Conservation (phyloP, 139 green algal genomes). For the Chlamydomonas asymmetrica region DNA sequence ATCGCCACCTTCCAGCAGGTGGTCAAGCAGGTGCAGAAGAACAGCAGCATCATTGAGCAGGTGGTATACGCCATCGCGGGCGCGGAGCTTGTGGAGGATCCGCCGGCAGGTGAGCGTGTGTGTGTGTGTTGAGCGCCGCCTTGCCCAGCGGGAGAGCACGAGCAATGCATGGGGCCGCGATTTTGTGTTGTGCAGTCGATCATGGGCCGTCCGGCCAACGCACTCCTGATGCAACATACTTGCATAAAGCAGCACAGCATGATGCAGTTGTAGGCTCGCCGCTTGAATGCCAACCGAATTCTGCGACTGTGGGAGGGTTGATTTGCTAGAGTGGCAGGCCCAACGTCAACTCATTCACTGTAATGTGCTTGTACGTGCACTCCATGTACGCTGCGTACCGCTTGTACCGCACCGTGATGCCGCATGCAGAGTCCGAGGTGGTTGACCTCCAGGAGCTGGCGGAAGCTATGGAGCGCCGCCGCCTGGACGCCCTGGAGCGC, state of each 20-base stretch:
- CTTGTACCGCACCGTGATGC: too few species aligned
- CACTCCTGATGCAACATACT: too few species aligned
- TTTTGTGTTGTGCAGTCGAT: too few species aligned
- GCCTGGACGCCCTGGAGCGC: conserved; percentile 67
- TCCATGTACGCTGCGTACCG: neutral
- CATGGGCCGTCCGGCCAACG: too few species aligned
- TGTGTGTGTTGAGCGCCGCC: too few species aligned
- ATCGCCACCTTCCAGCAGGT: conserved; percentile 78
- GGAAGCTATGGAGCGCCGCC: conserved; percentile 73
- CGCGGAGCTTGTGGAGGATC: conserved; percentile 38
- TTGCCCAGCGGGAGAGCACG: too few species aligned
- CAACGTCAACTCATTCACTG: neutral
- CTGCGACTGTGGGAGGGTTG: too few species aligned
- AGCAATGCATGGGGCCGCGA: too few species aligned
- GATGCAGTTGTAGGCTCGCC: too few species aligned
- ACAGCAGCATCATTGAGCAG: conserved; percentile 77
- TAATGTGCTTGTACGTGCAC: neutral
- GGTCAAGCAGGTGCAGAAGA: conserved; percentile 83
- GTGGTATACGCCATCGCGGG: conserved; percentile 68
- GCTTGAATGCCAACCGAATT: too few species aligned
- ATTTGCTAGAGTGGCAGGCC: too few species aligned
- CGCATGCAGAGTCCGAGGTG: conserved; percentile 35
- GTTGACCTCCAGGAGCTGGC: conserved; percentile 81
- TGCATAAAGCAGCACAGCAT: too few species aligned
- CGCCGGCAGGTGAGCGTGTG: conserved; percentile 33